These are phyloP conservation scores for Eleusine coracana DNA, from an alignment of 176 grass and related monocot genomes.

Conservation along the genomic window DNA sequence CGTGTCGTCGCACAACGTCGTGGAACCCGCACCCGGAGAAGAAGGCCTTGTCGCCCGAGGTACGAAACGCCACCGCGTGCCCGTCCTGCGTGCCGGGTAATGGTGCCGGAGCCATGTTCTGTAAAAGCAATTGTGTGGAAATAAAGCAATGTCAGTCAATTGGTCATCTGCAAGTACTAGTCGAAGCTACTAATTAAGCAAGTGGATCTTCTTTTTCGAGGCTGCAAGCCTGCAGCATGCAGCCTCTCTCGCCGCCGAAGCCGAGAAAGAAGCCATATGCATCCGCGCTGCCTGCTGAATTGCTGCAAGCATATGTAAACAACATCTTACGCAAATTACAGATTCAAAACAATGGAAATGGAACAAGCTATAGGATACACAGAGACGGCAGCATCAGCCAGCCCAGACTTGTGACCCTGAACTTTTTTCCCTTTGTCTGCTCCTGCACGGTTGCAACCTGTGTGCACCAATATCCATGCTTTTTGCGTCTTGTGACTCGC, in stretches of 20 bases:
- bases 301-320: neutral
- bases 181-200: neutral
- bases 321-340: neutral
- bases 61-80: slow-evolving; percentile 92
- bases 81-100: slow-evolving; percentile 82
- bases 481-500: slow-evolving; percentile 37
- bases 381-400: neutral
- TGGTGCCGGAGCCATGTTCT: slow-evolving; percentile 95
- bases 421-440: slow-evolving; percentile 37
- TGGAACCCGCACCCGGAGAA: slow-evolving; percentile 95
- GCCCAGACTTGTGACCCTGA: slow-evolving; percentile 38
- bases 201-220: neutral
- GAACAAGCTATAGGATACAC: neutral
- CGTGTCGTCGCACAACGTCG: slow-evolving; percentile 91
- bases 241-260: slow-evolving; percentile 4
- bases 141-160: slow-evolving; percentile 28
- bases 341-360: slow-evolving; percentile 32
- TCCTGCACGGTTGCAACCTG: neutral
- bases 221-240: neutral
- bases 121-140: neutral
- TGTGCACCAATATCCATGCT: neutral
- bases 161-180: neutral
- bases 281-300: slow-evolving; percentile 26
- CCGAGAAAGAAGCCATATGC: neutral
- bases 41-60: slow-evolving; percentile 94